These are phyloP conservation scores for Aspergillus sp. DNA, from an alignment of 2,329 filamentous ascomycete species.

Conservation along the genomic window DNA sequence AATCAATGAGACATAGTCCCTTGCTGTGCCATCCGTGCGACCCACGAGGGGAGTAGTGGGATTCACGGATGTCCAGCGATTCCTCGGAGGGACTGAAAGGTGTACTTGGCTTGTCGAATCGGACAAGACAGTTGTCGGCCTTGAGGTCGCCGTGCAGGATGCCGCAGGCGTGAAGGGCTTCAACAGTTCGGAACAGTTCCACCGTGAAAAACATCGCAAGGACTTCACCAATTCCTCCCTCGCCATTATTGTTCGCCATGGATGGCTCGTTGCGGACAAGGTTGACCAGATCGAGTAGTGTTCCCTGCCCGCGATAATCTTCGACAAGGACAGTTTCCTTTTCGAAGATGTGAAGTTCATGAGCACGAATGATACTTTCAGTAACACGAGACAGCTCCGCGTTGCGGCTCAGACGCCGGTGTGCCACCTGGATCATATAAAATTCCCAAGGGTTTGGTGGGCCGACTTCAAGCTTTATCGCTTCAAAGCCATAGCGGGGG, in stretches of 20 bases:
- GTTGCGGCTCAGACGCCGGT: constrained; percentile 63
- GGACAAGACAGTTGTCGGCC: constrained; percentile 89
- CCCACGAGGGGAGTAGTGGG: constrained; percentile 70
- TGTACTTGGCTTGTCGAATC: constrained; percentile 59
- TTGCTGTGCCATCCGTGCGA: constrained; percentile 74
- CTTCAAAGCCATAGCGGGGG: constrained; percentile 65
- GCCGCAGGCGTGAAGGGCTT: constrained; percentile 74
- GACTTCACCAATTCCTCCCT: constrained; percentile 79
- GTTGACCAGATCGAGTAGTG: constrained; percentile 92
- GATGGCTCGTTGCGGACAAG: constrained; percentile 66
- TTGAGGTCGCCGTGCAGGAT: constrained; percentile 94
- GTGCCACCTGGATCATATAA: constrained; percentile 83
- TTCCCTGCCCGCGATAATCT: constrained; percentile 84
- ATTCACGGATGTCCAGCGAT: constrained; percentile 27
- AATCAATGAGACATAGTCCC: constrained; percentile 86
- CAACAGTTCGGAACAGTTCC: constrained; percentile 85
- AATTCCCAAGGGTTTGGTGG: constrained; percentile 93
- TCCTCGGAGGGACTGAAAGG: constrained; percentile 28
- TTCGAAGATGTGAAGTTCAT: constrained; percentile 87
- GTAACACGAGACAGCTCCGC: constrained; percentile 64
- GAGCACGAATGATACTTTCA: constrained; percentile 75
- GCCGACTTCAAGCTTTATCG: constrained; percentile 84
- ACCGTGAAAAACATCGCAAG: constrained; percentile 94
- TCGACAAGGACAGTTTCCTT: constrained; percentile 89
- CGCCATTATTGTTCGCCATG: constrained; percentile 46